Evolutionary conservation across 2,329 filamentous ascomycete species (phyloP).

Genomic region (Fusarium sp.): DNA sequence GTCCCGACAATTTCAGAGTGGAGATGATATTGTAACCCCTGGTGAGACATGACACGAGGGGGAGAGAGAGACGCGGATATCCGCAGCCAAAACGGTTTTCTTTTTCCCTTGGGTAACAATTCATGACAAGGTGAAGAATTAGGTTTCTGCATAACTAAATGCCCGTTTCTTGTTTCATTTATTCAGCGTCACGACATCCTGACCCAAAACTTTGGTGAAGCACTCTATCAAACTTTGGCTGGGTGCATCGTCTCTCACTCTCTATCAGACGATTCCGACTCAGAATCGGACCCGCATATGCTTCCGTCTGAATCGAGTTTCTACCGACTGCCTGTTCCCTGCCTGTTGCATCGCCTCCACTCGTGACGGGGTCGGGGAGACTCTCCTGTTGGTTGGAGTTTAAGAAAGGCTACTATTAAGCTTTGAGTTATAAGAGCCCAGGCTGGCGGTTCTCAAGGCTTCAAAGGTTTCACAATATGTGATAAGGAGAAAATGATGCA

Average conservation of each 20-base stretch:
- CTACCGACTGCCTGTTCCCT: constrained; percentile 17
- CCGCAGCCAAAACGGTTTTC: constrained; percentile 1
- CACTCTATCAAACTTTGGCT: background rate
- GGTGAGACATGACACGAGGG: constrained; percentile 7
- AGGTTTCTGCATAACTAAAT: too few species aligned
- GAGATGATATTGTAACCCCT: background rate
- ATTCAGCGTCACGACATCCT: background rate
- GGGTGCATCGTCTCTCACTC: too few species aligned
- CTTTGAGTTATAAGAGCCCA: constrained; percentile 7
- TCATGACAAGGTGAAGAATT: background rate
- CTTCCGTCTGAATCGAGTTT: constrained; percentile 23
- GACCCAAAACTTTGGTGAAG: background rate
- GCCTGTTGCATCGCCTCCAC: constrained; percentile 25
- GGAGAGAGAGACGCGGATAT: constrained; percentile 3
- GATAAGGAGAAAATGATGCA: too few species aligned
- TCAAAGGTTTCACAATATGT: constrained; percentile 25
- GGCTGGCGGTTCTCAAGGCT: constrained; percentile 15
- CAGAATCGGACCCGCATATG: background rate
- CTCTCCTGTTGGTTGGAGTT: background rate
- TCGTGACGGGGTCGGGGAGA: too few species aligned
- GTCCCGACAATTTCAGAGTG: constrained; percentile 1
- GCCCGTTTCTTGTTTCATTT: constrained; percentile 1
- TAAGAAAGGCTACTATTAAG: background rate
- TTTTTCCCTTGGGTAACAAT: background rate
- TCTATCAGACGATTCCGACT: constrained; percentile 1